phyloP scores from a whole-genome alignment of 495 filamentous ascomycete genomes.

The Ascodesmis nigricans region DNA sequence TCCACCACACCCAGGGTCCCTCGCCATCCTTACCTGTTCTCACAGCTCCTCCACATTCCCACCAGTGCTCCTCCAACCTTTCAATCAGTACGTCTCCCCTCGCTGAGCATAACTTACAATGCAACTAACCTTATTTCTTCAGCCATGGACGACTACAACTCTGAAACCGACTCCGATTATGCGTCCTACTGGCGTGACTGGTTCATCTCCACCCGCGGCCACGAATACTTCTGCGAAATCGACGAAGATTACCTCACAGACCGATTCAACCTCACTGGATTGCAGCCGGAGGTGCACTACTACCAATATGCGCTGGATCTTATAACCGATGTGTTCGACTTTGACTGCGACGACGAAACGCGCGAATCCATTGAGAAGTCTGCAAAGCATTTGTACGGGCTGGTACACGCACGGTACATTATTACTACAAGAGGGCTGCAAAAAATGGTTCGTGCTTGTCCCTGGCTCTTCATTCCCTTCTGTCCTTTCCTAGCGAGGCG shows the following conservation, averaged over 20 bases:
- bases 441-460: constrained; percentile 85
- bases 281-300: constrained; percentile 93
- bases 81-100: constrained; percentile 1
- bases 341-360: constrained; percentile 96
- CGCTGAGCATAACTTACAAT: neutral
- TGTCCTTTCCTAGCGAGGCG: constrained; percentile 3
- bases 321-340: constrained; percentile 98
- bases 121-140: neutral
- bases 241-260: constrained; percentile 98
- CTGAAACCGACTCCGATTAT: constrained; percentile 95
- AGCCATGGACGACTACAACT: constrained; percentile 78
- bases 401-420: constrained; percentile 93
- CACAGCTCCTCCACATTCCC: too few relatives aligned
- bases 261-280: constrained; percentile 90
- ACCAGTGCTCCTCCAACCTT: too few relatives aligned
- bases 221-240: constrained; percentile 99
- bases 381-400: constrained; percentile 81
- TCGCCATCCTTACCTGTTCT: too few relatives aligned
- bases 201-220: constrained; percentile 94
- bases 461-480: neutral
- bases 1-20: too few relatives aligned
- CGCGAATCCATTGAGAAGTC: constrained; percentile 96
- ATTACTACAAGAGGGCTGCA: constrained; percentile 82
- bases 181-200: constrained; percentile 99
- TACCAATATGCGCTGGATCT: constrained; percentile 97